Conservation (phyloP, 2,329 filamentous ascomycete genomes). For the Paraphoma chrysanthemicola region DNA sequence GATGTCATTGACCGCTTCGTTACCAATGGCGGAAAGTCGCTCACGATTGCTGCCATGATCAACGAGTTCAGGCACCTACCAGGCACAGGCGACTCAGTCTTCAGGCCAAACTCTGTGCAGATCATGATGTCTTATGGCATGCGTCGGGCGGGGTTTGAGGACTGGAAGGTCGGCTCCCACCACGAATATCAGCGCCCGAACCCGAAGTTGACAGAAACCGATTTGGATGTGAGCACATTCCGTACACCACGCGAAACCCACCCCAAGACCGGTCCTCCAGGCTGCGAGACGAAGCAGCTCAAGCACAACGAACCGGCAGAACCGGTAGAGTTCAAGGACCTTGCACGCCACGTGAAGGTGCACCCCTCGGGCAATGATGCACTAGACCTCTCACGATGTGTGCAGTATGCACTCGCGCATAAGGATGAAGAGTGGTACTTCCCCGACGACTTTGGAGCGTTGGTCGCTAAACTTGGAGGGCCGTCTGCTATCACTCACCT, state of each 20-base stretch:
- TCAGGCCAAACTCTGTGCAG: conserved; percentile 17
- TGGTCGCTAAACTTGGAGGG: conserved; percentile 29
- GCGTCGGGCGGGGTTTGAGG: conserved; percentile 15
- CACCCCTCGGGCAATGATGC: conserved; percentile 32
- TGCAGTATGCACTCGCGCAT: conserved; percentile 28
- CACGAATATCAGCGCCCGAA: not conserved
- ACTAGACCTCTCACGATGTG: conserved; percentile 36
- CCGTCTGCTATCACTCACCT: conserved; percentile 12
- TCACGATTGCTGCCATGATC: conserved; percentile 18
- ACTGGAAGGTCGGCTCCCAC: conserved; percentile 23
- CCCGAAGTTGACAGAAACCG: conserved; percentile 8
- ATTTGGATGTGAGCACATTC: conserved; percentile 26
- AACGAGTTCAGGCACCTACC: conserved; percentile 18
- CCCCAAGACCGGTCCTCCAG: conserved; percentile 10
- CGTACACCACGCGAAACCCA: conserved; percentile 21
- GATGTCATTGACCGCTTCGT: conserved; percentile 34
- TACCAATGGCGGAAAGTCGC: conserved; percentile 22
- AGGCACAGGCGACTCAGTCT: not conserved
- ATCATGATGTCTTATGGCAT: conserved; percentile 33
- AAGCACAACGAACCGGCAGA: conserved; percentile 6
- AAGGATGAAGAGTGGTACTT: conserved; percentile 32
- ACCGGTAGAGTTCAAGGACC: conserved; percentile 28
- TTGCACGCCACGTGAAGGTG: conserved; percentile 27
- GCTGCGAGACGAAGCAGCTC: not conserved
- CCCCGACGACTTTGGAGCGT: conserved; percentile 24